These are phyloP conservation scores for Colletotrichum sidae DNA, from an alignment of 2,329 filamentous ascomycete species.

Conservation along the genomic window DNA sequence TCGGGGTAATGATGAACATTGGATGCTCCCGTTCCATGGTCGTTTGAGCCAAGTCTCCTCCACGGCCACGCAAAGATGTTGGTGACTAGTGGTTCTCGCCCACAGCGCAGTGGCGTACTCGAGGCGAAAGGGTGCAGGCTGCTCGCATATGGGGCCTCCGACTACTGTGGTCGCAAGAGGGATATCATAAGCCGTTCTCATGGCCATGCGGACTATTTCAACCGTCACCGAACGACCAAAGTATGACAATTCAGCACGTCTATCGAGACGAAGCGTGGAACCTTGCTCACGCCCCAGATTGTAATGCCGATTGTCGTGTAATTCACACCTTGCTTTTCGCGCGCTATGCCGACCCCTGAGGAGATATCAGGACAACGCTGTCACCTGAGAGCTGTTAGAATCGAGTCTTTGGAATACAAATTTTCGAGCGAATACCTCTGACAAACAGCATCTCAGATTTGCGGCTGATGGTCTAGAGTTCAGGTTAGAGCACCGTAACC, in stretches of 20 bases:
- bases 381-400: conserved; percentile 64
- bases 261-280: background rate
- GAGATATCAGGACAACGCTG: conserved; percentile 79
- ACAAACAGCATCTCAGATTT: conserved; percentile 99
- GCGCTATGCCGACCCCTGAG: conserved; percentile 60
- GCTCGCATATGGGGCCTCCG: too few relatives aligned
- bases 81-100: too few relatives aligned
- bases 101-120: too few relatives aligned
- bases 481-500: background rate
- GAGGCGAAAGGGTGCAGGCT: too few relatives aligned
- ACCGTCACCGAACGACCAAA: too few relatives aligned
- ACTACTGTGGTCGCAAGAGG: too few relatives aligned
- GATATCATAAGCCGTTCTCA: too few relatives aligned
- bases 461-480: conserved; percentile 84
- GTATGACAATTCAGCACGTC: background rate
- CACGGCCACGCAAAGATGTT: too few relatives aligned
- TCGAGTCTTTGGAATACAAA: background rate
- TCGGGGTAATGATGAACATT: too few relatives aligned
- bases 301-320: background rate
- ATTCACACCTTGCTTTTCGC: background rate
- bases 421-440: conserved; percentile 72
- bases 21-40: too few relatives aligned
- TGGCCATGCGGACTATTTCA: too few relatives aligned
- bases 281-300: background rate
- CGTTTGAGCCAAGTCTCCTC: too few relatives aligned